phyloP scores from a whole-genome alignment of 768 basidiomycete genomes.

The Kwoniella europaea region DNA sequence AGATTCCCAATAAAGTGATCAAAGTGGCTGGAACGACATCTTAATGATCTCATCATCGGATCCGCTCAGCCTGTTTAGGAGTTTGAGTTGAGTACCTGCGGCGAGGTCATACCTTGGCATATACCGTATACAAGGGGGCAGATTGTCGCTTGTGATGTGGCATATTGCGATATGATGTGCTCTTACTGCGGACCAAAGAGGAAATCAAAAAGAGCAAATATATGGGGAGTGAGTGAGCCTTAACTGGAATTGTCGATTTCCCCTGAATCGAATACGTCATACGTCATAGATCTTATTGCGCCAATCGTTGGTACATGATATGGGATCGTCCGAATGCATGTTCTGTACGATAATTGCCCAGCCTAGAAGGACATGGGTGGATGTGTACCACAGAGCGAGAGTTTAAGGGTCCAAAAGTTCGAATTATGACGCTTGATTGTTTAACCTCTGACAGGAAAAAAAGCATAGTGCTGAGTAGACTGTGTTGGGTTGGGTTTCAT shows the following conservation, averaged over 20 bases:
- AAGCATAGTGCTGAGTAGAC: neutral
- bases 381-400: neutral
- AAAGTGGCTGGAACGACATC: neutral
- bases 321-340: neutral
- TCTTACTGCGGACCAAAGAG: neutral
- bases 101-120: neutral
- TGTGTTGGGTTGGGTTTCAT: neutral
- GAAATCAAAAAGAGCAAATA: neutral
- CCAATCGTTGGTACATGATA: neutral
- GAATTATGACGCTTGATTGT: constrained; percentile 13
- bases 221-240: neutral
- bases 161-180: neutral
- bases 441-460: neutral
- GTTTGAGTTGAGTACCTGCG: neutral
- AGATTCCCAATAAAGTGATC: neutral
- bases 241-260: neutral
- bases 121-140: neutral
- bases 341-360: too few species aligned
- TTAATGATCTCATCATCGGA: constrained; percentile 8
- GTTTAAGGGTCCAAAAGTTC: constrained; percentile 1
- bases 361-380: neutral
- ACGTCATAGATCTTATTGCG: neutral
- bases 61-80: neutral
- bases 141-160: neutral
- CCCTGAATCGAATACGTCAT: constrained; percentile 25